A percentile compares a stretch with the other conserved stretches of the same genome.
Conservation (phyloP, 2,329 filamentous ascomycete species). For the Penicillium sp. region DNA sequence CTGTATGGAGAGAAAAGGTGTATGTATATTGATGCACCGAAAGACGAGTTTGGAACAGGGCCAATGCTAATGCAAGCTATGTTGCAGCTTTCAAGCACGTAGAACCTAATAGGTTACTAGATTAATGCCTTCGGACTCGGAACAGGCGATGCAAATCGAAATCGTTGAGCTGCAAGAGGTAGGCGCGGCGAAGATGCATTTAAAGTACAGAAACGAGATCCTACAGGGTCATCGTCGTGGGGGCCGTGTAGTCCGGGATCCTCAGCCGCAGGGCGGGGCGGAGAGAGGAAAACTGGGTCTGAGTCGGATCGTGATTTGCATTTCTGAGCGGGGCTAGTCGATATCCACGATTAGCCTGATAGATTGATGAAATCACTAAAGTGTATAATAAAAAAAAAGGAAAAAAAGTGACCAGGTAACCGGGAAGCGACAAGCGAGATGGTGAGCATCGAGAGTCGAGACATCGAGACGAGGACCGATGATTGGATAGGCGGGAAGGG, state of each 20-base stretch:
- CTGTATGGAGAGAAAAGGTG: neutral
- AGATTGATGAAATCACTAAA: neutral
- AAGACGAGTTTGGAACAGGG: neutral
- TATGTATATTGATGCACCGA: neutral
- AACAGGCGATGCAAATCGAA: conserved; percentile 12
- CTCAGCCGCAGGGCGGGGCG: conserved; percentile 20
- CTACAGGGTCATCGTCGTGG: neutral
- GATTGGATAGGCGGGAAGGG: neutral
- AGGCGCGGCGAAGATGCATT: conserved; percentile 15
- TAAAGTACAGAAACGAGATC: conserved; percentile 22
- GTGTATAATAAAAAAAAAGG: too few species aligned
- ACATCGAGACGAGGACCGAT: neutral
- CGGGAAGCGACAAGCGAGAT: conserved; percentile 2
- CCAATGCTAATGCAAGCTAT: neutral
- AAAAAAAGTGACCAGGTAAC: neutral
- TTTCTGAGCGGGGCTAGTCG: conserved; percentile 8
- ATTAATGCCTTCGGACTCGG: neutral
- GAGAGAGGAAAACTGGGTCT: neutral
- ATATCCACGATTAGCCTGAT: neutral
- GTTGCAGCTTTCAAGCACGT: neutral
- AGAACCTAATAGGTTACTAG: neutral
- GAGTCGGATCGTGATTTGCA: conserved; percentile 20
- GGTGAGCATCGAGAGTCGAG: neutral
- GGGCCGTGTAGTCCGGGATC: neutral
- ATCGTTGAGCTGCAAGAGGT: conserved; percentile 22